Percentiles rank a stretch among this genome's conserved stretches.
Conservation (phyloP, 2,329 filamentous ascomycete genomes). For the Fusarium mangiferae region DNA sequence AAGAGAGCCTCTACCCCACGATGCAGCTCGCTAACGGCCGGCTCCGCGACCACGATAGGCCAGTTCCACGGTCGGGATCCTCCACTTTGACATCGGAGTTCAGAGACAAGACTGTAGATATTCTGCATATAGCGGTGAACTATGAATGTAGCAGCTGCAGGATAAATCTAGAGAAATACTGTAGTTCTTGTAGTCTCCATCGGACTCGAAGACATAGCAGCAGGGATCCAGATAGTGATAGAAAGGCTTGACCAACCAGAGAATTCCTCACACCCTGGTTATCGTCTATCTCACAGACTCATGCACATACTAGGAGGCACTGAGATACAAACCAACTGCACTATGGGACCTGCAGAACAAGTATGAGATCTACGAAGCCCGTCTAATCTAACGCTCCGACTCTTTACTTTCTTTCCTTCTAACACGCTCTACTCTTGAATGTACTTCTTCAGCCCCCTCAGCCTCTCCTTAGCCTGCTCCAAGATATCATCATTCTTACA, state of each 20-base stretch:
- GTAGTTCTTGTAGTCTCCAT: background rate
- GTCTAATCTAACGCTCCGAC: constrained; percentile 11
- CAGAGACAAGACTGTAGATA: constrained; percentile 10
- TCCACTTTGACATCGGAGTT: constrained; percentile 41
- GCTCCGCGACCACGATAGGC: constrained; percentile 44
- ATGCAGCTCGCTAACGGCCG: constrained; percentile 43
- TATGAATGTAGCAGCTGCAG: background rate
- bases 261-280: background rate
- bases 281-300: background rate
- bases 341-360: background rate
- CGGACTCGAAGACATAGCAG: background rate
- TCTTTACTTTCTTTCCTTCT: background rate
- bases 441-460: constrained; percentile 78
- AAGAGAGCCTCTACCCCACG: constrained; percentile 39
- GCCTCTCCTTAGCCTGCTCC: constrained; percentile 79
- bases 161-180: background rate
- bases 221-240: background rate
- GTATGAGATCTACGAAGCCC: constrained; percentile 5
- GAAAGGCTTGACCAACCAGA: background rate
- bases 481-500: constrained; percentile 93
- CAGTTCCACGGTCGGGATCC: constrained; percentile 43
- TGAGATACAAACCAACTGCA: background rate
- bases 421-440: constrained; percentile 54
- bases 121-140: background rate
- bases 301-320: background rate